phyloP scores from a whole-genome alignment of 176 grass and related monocot genomes.

The Carex scoparia region DNA sequence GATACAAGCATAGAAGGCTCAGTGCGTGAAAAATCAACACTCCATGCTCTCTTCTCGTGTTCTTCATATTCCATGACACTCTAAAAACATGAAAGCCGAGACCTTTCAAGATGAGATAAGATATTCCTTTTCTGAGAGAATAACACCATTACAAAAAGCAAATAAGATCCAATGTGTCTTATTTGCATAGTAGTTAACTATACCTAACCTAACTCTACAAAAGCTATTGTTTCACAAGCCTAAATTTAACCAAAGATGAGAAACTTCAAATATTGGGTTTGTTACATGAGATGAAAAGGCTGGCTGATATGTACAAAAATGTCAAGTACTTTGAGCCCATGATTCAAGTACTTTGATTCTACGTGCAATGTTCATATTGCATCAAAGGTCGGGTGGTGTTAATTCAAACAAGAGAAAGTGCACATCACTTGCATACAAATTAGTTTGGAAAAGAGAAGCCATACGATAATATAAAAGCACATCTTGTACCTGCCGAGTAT shows the following conservation, averaged over 20 bases:
- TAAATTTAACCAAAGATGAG: neutral
- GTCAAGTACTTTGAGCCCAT: neutral
- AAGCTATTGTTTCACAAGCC: neutral
- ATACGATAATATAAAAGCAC: constrained; percentile 7
- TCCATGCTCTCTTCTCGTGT: constrained; percentile 99
- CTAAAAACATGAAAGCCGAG: constrained; percentile 33
- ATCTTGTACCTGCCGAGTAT: constrained; percentile 67
- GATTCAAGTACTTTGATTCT: neutral
- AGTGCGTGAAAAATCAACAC: constrained; percentile 97
- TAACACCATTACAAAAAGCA: neutral
- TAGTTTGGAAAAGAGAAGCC: neutral
- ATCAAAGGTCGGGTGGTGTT: neutral
- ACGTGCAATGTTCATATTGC: neutral
- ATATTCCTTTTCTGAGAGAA: neutral
- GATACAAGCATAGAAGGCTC: constrained; percentile 93
- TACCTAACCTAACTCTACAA: neutral
- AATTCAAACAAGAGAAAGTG: neutral
- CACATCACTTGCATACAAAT: neutral
- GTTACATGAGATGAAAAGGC: neutral
- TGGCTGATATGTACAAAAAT: neutral
- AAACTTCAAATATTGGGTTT: neutral
- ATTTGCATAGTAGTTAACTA: neutral
- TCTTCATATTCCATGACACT: constrained; percentile 99
- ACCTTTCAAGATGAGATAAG: neutral
- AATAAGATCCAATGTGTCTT: neutral